Evolutionary conservation across 768 basidiomycete genomes (phyloP).

Genomic region (Fibroporia radiculosa): DNA sequence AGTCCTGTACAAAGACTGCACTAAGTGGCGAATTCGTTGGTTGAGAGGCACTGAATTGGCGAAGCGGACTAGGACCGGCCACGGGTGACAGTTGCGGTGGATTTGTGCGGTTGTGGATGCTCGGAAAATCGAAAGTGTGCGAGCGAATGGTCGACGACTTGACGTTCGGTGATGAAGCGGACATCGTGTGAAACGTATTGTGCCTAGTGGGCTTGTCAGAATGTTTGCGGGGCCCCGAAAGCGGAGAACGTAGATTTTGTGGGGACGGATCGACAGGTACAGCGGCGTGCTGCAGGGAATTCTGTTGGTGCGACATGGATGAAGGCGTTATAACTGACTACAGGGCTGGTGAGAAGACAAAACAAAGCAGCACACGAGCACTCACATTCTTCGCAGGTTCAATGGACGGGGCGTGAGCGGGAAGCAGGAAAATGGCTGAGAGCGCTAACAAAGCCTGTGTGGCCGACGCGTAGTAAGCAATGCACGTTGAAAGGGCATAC

Average conservation of each 20-base stretch:
- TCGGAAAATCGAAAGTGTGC: background rate
- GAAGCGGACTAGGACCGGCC: background rate
- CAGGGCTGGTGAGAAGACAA: background rate
- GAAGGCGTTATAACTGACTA: background rate
- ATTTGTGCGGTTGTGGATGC: background rate
- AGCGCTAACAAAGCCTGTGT: slow-evolving; percentile 1
- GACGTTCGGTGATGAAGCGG: background rate
- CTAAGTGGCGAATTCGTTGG: background rate
- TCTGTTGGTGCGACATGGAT: background rate
- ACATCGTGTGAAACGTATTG: background rate
- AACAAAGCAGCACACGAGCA: background rate
- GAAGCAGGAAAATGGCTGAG: background rate
- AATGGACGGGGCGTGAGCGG: background rate
- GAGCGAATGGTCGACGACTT: background rate
- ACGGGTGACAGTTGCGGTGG: background rate
- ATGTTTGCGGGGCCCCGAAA: background rate
- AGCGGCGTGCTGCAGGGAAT: background rate
- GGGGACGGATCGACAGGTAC: background rate
- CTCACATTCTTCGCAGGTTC: background rate
- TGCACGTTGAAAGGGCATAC: background rate
- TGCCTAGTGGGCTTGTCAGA: slow-evolving; percentile 1
- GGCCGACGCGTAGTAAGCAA: background rate
- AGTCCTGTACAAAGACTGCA: background rate
- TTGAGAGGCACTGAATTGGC: background rate
- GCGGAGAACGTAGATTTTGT: background rate